These are phyloP conservation scores for Micromonas pusilla DNA, from an alignment of 139 green algal genomes.

Conservation along the genomic window DNA sequence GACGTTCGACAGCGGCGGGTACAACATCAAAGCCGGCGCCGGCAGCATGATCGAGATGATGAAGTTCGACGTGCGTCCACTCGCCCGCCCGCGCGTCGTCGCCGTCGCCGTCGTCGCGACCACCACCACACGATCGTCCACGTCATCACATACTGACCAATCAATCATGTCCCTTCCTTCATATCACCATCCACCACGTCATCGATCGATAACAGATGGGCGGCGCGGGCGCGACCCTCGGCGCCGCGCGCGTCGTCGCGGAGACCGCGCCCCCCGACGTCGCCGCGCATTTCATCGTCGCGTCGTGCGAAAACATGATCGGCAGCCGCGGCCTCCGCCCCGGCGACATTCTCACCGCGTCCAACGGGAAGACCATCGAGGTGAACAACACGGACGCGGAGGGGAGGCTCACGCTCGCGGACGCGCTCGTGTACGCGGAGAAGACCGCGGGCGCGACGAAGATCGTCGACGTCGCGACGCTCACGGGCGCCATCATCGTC, in stretches of 20 bases:
- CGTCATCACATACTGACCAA: too few species aligned
- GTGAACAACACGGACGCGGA: constrained; percentile 86
- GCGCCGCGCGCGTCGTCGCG: constrained; percentile 41
- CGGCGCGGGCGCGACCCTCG: constrained; percentile 67
- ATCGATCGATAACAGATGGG: constrained; percentile 55
- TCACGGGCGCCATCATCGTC: constrained; percentile 92
- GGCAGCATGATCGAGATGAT: constrained; percentile 92
- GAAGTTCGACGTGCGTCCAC: constrained; percentile 76
- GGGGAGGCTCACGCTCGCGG: constrained; percentile 86
- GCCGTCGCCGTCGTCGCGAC: too few species aligned
- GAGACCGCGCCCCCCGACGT: neutral
- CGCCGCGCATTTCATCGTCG: constrained; percentile 89
- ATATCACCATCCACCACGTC: too few species aligned
- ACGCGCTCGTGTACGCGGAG: constrained; percentile 90
- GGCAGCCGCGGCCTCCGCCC: constrained; percentile 70
- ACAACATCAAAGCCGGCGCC: constrained; percentile 93
- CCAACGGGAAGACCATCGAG: constrained; percentile 88
- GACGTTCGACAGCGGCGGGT: constrained; percentile 86
- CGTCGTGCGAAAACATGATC: constrained; percentile 98
- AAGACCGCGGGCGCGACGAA: constrained; percentile 30
- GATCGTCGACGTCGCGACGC: constrained; percentile 89
- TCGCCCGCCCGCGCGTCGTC: too few species aligned
- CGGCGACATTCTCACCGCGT: constrained; percentile 85
- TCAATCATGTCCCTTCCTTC: too few species aligned
- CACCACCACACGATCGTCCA: too few species aligned